Base-by-base conservation (phyloP, 2,329 filamentous ascomycete species). In the Aspergillus unguis region DNA sequence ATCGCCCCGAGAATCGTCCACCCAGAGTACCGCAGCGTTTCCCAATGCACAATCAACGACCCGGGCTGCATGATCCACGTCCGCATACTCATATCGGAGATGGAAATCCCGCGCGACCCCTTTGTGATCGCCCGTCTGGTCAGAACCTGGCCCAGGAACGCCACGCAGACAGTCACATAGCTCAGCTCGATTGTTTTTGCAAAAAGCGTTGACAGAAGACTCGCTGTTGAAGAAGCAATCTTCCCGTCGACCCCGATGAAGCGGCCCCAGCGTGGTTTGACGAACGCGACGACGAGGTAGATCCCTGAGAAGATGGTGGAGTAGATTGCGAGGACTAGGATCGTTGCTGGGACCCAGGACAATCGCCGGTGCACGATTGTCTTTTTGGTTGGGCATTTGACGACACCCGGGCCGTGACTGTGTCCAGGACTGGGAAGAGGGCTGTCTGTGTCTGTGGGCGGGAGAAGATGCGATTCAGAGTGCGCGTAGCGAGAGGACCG, bases 81-180 rank as follows among this genome's bases (percentile, higher is more conserved):
- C 43, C 88, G 80, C 86, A 92, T 90, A 11, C 81, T 85, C 75
- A 92, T 82, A 63, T 92, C 88, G 0, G 88, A 85, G 11, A 92
- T 78, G 0, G 84, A 89, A 53, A 92, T 80, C 2, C 88, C 88
- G 2, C 75, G 72, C 0, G 83, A 80, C 6, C 78, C 74, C 49
- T 78, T 80, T 26, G 79, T 78, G 50, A 89, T 80, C 0, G 88
- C 85, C 50, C 86, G 75, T 23, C 86, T 78, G n/a, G 83, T 90
- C 11, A 92, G 71, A 0, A 87, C 80, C 65, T 94, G 89, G 0
- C 89, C 89, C 0, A 92, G 66, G 50, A 88, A 88, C 0, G 85
- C 81, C 1, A 92, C 85, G 55, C 90, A 88, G 0, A 89, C 84
- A 0, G 88, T 90, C 3, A 90, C 87, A 62, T 91, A 92, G 0